Evolutionary conservation across 768 basidiomycete genomes (phyloP).

Genomic region (Boletus pseudo-olivaceus): DNA sequence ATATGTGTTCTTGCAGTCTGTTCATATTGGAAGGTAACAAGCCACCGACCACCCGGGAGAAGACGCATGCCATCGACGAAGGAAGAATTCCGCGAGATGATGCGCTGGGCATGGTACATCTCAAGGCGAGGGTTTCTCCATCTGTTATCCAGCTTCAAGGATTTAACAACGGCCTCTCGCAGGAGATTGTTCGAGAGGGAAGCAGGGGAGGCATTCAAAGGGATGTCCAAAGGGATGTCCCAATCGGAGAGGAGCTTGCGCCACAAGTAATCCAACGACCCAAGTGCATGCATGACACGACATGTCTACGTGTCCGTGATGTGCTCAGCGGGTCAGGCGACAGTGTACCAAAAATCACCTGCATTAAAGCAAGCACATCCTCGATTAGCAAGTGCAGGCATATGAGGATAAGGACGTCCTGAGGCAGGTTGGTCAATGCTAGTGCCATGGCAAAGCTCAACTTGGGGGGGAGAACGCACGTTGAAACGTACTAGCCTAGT

Average conservation of each 20-base stretch:
- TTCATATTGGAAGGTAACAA: constrained; percentile 42
- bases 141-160: constrained; percentile 48
- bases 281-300: constrained; percentile 55
- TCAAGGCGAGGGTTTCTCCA: constrained; percentile 41
- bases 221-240: constrained; percentile 42
- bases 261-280: constrained; percentile 53
- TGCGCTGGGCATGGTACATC: constrained; percentile 36
- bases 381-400: constrained; percentile 31
- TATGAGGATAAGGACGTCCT: constrained; percentile 44
- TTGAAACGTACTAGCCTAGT: background rate
- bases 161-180: constrained; percentile 39
- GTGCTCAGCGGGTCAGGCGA: constrained; percentile 12
- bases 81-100: constrained; percentile 33
- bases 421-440: constrained; percentile 36
- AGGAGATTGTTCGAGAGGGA: constrained; percentile 39
- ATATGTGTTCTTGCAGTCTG: constrained; percentile 36
- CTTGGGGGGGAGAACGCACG: too few relatives aligned
- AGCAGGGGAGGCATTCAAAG: constrained; percentile 29
- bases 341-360: constrained; percentile 33
- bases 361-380: constrained; percentile 47
- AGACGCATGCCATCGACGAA: constrained; percentile 46
- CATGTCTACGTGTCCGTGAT: constrained; percentile 46
- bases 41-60: constrained; percentile 46
- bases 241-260: constrained; percentile 36
- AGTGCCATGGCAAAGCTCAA: constrained; percentile 1